Base-by-base conservation (phyloP, 2,329 filamentous ascomycete species). In the Kalaharituber pfeilii region DNA sequence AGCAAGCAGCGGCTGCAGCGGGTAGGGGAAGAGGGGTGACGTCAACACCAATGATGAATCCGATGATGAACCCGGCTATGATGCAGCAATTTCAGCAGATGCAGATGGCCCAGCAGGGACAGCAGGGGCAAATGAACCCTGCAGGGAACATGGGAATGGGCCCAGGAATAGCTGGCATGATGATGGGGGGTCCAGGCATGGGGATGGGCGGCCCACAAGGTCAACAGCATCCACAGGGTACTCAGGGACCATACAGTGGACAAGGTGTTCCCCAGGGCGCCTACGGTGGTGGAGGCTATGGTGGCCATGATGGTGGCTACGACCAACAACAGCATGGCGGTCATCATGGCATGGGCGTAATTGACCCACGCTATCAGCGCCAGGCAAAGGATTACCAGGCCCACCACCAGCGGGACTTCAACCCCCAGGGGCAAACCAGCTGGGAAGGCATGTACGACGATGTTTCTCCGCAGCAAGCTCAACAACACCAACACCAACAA, bases 401-500 rank as follows among this genome's bases (percentile, higher is more conserved):
- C 75, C 54, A 69, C 67, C 69, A 72, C 66, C 66, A 64, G 62
- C 57, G 67, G 63, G 36, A 62, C 53, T 61, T 60, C 20, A 59
- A 61, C 13, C 59, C 58, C 2, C 68, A 70, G 57, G 50, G 42
- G 24, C 56, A 57, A 29, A 56, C 62, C 54, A 61, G 52, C 24
- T 95, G 88, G 87, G 89, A 96, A 68, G 89, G 89, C 65, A 94
- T 94, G 87, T 96, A 95, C 68, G 89, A 96, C 66, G 89, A 95
- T 67, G 85, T 88, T 1, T 88, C 87, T 15, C 86, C 60, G 63
- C 57, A 67, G 63, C 57, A 66, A 66, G 54, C 68, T 68, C 59
- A 67, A 67, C 54, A 65, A 65, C 51, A 56, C 60, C 62, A 62
- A 70, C 65, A 69, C 69, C 61, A 68, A 69, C 64, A 69, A 68